Evolutionary conservation across 805 yeast genomes (phyloP), one percentile per base, ranked within the genome.

Genomic region (Pichia nakasei): DNA sequence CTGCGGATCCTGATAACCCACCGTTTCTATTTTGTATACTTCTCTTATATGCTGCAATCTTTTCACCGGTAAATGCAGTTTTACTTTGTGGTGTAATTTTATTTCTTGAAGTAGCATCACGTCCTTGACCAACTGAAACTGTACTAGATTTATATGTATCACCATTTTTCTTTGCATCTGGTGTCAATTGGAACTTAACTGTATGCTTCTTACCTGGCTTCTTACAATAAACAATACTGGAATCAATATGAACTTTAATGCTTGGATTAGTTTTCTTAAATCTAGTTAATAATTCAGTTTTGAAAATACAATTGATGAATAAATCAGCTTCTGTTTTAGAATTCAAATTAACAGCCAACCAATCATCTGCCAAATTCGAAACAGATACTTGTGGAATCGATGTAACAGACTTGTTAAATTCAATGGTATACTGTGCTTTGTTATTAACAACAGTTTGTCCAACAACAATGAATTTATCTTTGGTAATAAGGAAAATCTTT

Each of bases 101-200:
- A 19, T 88, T 82, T n/a, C 58, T 67, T 12, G 93, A 75, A 46
- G 68, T 75, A 0, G 85, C 80, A 7, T 96, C 88, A 48, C 76
- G 69, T 15, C 98, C 98, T 37, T 74, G 75, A 38, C 79, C 76
- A 17, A 87, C 96, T 35, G 77, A 79, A 22, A 93, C 89, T 0
- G 85, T 78, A 49, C 95, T 85, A 4, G 96, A 86, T 66, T 93
- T 93, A 69, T 93, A 93, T 11, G 66, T 47, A 60, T 93, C 97
- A 22, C 37, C 37, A 11, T 24, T 36, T 36, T 84, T 71, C 50
- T 75, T 60, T 24, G 83, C 81, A n/a, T 76, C 58, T 12, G 69
- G 71, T 38, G 82, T 82, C 35, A 72, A 61, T 41, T 72, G 76
- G 56, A 83, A 77, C 61, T 85, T 88, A 52, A 93, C 83, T 9